phyloP scores from a whole-genome alignment of 257 asterid genomes.

The Buddleja alternifolia region DNA sequence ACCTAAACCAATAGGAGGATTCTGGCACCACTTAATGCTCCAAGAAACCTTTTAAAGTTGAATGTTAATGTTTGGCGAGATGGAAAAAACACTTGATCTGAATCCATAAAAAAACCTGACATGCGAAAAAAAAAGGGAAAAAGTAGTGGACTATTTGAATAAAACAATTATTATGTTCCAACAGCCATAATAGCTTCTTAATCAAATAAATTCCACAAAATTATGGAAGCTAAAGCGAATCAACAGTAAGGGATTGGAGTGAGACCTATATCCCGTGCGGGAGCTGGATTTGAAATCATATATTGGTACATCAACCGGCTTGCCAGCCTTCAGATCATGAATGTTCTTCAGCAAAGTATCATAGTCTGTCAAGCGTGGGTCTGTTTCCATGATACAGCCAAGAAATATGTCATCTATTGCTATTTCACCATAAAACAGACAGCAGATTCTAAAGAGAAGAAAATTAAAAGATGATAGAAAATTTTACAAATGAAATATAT shows the following conservation, averaged over 20 bases:
- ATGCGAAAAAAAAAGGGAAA: not conserved
- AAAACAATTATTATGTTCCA: not conserved
- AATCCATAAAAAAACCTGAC: not conserved
- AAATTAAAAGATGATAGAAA: not conserved
- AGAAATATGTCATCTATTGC: constrained; percentile 25
- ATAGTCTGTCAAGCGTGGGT: constrained; percentile 98
- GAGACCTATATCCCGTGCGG: constrained; percentile 89
- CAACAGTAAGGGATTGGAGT: constrained; percentile 20
- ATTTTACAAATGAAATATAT: not conserved
- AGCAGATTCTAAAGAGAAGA: not conserved
- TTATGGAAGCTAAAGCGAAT: constrained; percentile 23
- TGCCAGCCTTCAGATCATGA: constrained; percentile 83
- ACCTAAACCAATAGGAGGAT: constrained; percentile 18
- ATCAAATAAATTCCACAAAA: constrained; percentile 3
- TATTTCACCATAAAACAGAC: not conserved
- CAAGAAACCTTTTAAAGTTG: constrained; percentile 15
- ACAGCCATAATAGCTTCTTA: constrained; percentile 15
- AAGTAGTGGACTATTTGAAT: not conserved
- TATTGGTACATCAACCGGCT: constrained; percentile 78
- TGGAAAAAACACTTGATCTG: not conserved
- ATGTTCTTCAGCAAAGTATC: constrained; percentile 85
- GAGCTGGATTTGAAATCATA: constrained; percentile 98
- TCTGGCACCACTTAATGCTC: not conserved
- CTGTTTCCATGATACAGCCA: constrained; percentile 48
- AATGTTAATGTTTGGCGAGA: constrained; percentile 3